Base-by-base conservation (phyloP, 306 rosid species). In the Clitoria ternatea region DNA sequence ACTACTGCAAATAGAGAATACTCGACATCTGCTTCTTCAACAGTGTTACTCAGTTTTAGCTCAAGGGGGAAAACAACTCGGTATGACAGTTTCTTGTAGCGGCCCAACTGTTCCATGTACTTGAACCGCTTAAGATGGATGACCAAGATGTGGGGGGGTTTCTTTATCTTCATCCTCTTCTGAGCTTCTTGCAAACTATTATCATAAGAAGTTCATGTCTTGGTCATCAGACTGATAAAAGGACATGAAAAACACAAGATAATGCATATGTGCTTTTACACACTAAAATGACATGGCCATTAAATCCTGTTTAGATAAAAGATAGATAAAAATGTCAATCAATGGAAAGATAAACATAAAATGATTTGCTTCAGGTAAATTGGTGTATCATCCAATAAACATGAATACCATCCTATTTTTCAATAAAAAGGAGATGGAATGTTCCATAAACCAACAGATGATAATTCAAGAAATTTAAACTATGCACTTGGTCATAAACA, bases 101-200 rank as follows among this genome's bases (percentile, higher is more conserved):
- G 97, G 40, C 96, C 96, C 9, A 95, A 88, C 85, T 91, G 97
- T 75, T 95, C 99, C 22, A 95, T 95, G 84, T 95, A 95, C 82
- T 95, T 95, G 62, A 95, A 95, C 76, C 99, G 96, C 89, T 95
- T 95, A 57, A 95, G 90, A 81, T 95, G 99, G 80, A 91, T 95
- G 49, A 95, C 99, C 84, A 95, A 82, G 78, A 91, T 84, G 56
- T 89, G 96, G 6, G 99, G 99, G 14, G 97, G 90, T 81, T 95
- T 91, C 87, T 95, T 95, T 70, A 95, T 95, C 85, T 95, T 95
- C 99, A 95, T 95, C 84, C 99, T 85, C 88, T 95, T 95, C 84
- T 95, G 97, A 9, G 99, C 99, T 77, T 95, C 99, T 89, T 95
- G 99, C 90, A 95, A 89, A 79, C 99, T 95, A 84, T 66, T 36